Percentiles rank a stretch among this genome's conserved stretches.
Evolutionary conservation across 768 basidiomycete genomes (phyloP).

Genomic region (Russula emetica): DNA sequence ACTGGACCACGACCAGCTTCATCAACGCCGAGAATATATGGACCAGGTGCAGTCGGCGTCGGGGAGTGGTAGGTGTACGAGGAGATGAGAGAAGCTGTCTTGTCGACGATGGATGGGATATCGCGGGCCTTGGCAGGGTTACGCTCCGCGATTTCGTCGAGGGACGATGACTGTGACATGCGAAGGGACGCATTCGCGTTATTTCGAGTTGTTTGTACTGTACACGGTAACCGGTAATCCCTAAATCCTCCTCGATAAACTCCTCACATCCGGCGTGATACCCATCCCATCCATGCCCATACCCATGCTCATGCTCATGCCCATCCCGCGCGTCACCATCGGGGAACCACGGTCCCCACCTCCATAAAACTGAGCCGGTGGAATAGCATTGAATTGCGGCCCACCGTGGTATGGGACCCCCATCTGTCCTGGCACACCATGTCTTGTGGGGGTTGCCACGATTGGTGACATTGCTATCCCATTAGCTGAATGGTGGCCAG

Average conservation of each 20-base stretch:
- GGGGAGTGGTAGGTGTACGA: slow-evolving; percentile 80
- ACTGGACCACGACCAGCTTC: slow-evolving; percentile 97
- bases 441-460: slow-evolving; percentile 31
- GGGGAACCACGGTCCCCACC: slow-evolving; percentile 28
- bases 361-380: slow-evolving; percentile 44
- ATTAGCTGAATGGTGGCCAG: slow-evolving; percentile 27
- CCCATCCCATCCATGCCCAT: slow-evolving; percentile 28
- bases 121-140: slow-evolving; percentile 1
- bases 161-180: slow-evolving; percentile 15
- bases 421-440: slow-evolving; percentile 32
- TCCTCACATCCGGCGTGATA: slow-evolving; percentile 27
- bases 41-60: slow-evolving; percentile 61
- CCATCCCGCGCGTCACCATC: slow-evolving; percentile 25
- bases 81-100: slow-evolving; percentile 52
- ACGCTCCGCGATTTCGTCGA: background rate
- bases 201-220: slow-evolving; percentile 22
- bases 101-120: slow-evolving; percentile 57
- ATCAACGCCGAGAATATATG: slow-evolving; percentile 97
- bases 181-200: slow-evolving; percentile 25
- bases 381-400: slow-evolving; percentile 34
- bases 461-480: slow-evolving; percentile 23
- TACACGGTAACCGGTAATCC: background rate
- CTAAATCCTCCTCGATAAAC: slow-evolving; percentile 23
- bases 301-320: slow-evolving; percentile 13
- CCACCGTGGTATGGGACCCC: slow-evolving; percentile 27